Evolutionary conservation across 768 basidiomycete genomes (phyloP), one percentile per base, ranked within the genome.

Genomic region (Infundibulicybe gibba): DNA sequence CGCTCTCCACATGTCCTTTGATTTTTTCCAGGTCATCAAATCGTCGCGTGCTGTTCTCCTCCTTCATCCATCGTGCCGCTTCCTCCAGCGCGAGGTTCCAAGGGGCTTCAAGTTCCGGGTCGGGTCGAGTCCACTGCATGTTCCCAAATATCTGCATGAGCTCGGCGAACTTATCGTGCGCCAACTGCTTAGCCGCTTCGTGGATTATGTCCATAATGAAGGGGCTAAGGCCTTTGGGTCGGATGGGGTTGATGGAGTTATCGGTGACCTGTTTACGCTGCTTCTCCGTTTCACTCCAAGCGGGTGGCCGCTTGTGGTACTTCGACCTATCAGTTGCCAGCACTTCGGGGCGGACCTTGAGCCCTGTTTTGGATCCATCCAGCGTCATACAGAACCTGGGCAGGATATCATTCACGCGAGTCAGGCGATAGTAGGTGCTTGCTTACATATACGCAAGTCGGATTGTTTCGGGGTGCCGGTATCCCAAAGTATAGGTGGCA

Each of bases 361-460:
- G 67, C 0, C 85, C 85, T 6, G 79, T 80, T 53, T 87, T 87
- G 6, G 74, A 54, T 1, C 78, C 76, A 53, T 87, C 85, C 1
- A 87, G 71, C 10, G 78, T 66, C 35, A 71, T 73, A 49, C 76
- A 72, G 48, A 75, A 77, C 52, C 75, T 75, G 37, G 3, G 20
- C 15, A 33, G 5, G 35, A 17, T 21, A n/a, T 20, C 32, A 33
- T 49, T 19, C 14, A n/a, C 2, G 16, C n/a, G 3, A n/a, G 44
- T 43, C 16, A 17, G 21, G n/a, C 14, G 3, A 14, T 15, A 31
- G n/a, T n/a, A n/a, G 19, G 8, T 25, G 2, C 19, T 6, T 12
- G 41, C 57, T 47, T 51, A 70, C 70, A 70, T 69, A 51, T 83
- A 79, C 0, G 81, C 84, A 2, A 87, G 65, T 13, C 72, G 67